Conservation (phyloP, 2,329 filamentous ascomycete species). For the Bipolaris oryzae region DNA sequence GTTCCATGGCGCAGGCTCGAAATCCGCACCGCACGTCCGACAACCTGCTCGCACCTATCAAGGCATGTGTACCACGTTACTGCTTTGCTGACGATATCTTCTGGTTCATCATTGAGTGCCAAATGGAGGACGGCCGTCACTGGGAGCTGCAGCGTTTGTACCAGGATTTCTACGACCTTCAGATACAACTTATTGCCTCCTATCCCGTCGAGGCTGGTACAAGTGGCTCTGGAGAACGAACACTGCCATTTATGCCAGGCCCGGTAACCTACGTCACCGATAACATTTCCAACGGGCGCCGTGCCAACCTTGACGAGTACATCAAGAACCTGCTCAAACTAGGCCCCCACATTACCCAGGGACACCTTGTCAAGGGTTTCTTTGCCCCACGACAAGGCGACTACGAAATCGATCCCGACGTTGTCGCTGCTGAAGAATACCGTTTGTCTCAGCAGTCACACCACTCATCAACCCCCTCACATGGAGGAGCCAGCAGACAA, state of each 20-base stretch:
- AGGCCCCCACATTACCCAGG: slow-evolving; percentile 81
- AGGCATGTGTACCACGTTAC: slow-evolving; percentile 87
- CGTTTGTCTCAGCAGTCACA: slow-evolving; percentile 67
- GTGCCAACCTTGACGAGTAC: slow-evolving; percentile 93
- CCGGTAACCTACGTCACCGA: slow-evolving; percentile 99
- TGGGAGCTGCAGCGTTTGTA: slow-evolving; percentile 97
- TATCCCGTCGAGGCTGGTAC: slow-evolving; percentile 95
- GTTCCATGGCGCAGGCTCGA: slow-evolving; percentile 44
- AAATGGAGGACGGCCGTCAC: slow-evolving; percentile 85
- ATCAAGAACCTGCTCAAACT: slow-evolving; percentile 89
- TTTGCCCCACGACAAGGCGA: slow-evolving; percentile 90
- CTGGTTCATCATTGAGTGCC: slow-evolving; percentile 95
- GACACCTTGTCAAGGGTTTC: slow-evolving; percentile 84
- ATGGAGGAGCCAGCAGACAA: slow-evolving; percentile 44
- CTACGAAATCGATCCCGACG: slow-evolving; percentile 83
- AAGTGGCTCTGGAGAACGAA: slow-evolving; percentile 73
- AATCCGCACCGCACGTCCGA: slow-evolving; percentile 50
- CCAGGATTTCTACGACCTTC: slow-evolving; percentile 98
- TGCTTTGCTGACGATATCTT: slow-evolving; percentile 98
- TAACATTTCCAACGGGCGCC: slow-evolving; percentile 89
- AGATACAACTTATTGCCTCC: slow-evolving; percentile 88
- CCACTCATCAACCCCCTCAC: slow-evolving; percentile 46
- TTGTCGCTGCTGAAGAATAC: slow-evolving; percentile 69
- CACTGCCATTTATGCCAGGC: slow-evolving; percentile 95
- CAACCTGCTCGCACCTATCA: slow-evolving; percentile 73